Evolutionary conservation across 2,329 filamentous ascomycete species (phyloP), one percentile per base, ranked within the genome.

Genomic region (Claviceps humidiphila): DNA sequence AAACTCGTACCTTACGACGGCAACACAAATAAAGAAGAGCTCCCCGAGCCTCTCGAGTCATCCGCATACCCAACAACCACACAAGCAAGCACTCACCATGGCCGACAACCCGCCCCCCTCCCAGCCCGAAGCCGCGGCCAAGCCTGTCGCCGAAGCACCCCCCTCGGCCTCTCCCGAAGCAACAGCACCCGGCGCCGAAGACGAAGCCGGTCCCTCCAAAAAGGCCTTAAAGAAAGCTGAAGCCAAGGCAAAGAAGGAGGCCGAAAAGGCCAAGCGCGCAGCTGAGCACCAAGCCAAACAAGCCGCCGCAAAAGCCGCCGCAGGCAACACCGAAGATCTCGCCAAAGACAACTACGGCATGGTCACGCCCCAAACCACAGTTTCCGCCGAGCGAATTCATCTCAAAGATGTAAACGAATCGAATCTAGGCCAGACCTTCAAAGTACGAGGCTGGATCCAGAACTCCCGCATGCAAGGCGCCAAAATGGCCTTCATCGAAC

Each of bases 161-260:
- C 30, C 30, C 30, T 34, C 30, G 30, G 9, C 30, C 9, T 34
- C 30, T 34, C 9, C 30, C 9, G 30, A 34, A 34, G 43, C 43
- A 6, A 38, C 47, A 42, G 40, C 24, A 1, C n/a, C 38, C 11
- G 45, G 24, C 14, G 38, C 22, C 26, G 47, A 49, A 41, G 47
- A 41, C 37, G 47, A 49, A 38, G 47, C 47, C 4, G 47, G 47
- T 14, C 47, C 47, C 17, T 60, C 58, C 14, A 60, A 94, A 73
- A 90, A 84, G 69, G 88, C 82, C 16, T 72, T 85, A 58, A 94
- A 94, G 74, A 95, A 94, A 74, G 83, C 86, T 46, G 85, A 86
- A 61, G 78, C 78, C 56, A 94, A 94, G 72, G 87, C 90, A 30
- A 89, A 89, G 72, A 90, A 91, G 67, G 90, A 94, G 70, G 87